phyloP scores from a whole-genome alignment of 2,329 filamentous ascomycete genomes.

The Sporothrix curviconia region DNA sequence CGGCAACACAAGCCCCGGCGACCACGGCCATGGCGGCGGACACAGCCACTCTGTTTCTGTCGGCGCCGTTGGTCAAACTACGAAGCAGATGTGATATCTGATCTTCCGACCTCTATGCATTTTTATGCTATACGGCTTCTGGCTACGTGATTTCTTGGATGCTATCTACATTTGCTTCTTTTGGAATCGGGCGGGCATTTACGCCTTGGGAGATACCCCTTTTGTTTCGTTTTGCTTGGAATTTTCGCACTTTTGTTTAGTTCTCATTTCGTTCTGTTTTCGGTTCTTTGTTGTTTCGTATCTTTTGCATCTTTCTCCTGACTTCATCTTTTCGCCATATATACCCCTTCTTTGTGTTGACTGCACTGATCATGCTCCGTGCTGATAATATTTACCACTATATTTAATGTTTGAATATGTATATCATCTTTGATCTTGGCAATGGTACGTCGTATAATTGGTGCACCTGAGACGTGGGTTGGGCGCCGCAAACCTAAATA shows the following conservation, averaged over 20 bases:
- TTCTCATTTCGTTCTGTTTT: neutral
- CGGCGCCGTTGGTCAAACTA: neutral
- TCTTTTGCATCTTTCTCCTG: neutral
- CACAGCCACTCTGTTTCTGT: conserved; percentile 19
- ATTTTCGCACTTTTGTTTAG: no score
- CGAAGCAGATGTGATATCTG: neutral
- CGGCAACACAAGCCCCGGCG: neutral
- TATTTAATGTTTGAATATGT: no score
- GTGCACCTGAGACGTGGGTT: no score
- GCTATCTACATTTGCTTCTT: neutral
- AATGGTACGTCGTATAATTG: no score
- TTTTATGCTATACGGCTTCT: no score
- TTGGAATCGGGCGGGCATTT: neutral
- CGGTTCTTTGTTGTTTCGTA: neutral
- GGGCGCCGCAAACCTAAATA: no score
- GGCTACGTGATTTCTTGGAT: no score
- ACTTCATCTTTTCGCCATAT: no score
- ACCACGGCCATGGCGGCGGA: neutral
- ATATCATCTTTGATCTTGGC: no score
- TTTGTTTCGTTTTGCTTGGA: neutral
- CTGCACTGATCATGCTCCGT: neutral
- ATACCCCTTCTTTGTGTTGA: conserved; percentile 4
- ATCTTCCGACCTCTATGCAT: neutral
- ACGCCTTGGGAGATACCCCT: neutral
- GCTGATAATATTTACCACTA: no score